A percentile compares a stretch with the other conserved stretches of the same genome.
Conservation (phyloP, 164 flowering plant genomes). For the Santalum album region DNA sequence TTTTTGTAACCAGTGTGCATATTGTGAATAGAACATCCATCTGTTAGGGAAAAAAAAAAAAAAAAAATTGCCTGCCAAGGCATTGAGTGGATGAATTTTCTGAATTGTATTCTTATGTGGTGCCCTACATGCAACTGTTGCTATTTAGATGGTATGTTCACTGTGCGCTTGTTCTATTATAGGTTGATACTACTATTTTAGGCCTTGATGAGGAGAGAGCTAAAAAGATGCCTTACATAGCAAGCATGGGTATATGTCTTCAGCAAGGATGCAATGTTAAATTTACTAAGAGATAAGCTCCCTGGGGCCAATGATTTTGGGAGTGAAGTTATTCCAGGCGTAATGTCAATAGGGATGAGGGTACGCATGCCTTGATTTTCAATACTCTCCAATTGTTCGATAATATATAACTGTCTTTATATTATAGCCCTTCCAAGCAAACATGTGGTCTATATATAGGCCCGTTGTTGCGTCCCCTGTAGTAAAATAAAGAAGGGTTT, state of each 20-base stretch:
- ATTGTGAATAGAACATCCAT: too few species aligned
- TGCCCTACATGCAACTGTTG: too few species aligned
- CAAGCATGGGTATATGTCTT: constrained; percentile 99
- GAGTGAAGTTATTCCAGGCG: constrained; percentile 97
- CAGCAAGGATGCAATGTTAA: constrained; percentile 85
- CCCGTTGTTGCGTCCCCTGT: too few species aligned
- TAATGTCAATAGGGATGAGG: constrained; percentile 80
- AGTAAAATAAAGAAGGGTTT: too few species aligned
- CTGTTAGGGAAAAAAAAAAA: too few species aligned
- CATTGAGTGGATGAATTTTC: too few species aligned
- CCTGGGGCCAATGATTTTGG: constrained; percentile 99
- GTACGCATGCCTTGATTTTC: constrained; percentile 26
- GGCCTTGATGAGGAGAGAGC: constrained; percentile 92
- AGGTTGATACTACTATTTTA: constrained; percentile 80
- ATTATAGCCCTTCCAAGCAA: not conserved
- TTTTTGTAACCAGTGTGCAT: too few species aligned
- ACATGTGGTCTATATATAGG: not conserved
- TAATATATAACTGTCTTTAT: not conserved
- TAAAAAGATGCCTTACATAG: constrained; percentile 89
- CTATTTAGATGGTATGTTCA: not conserved
- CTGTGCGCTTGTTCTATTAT: constrained; percentile 1
- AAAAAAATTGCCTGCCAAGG: too few species aligned
- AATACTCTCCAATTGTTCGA: not conserved
- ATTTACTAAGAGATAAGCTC: constrained; percentile 66
- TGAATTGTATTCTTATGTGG: too few species aligned